Evolutionary conservation across 73 alveolate species (phyloP), one percentile per base, ranked within the genome.

Genomic region (Paramecium caudatum): DNA sequence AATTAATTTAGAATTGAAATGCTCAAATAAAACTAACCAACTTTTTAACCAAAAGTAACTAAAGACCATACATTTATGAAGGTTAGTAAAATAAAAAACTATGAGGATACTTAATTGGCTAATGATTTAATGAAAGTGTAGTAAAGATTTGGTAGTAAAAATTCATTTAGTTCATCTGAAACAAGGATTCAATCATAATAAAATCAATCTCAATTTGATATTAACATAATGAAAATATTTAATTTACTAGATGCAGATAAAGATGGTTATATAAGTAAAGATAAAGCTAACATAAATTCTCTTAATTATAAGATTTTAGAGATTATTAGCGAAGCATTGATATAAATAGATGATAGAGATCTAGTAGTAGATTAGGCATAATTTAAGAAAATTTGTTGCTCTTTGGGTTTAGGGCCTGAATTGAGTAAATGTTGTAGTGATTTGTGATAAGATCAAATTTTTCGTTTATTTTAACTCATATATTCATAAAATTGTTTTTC

Each of bases 261-360:
- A 30, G 83, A 65, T 65, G 83, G 83, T 25, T 36, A n/a, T 65
- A 65, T 65, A 10, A 65, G 61, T 25, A 55, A 55, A 21, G 80
- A 55, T 19, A 55, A 55, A 12, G 9, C 30, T 4, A 23, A 12
- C n/a, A 5, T 55, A 1, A 25, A 55, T 21, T 37, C 8, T 10
- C 12, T 55, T 13, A 43, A 55, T 55, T 55, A 3, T 6, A 23
- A 55, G 45, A 55, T 21, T 5, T 0, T 7, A 43, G 30, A 55
- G n/a, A 21, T 2, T 5, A 55, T 55, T 19, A 23, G 30, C 23
- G 80, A 27, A 10, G 46, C 30, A 19, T 10, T 55, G 30, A 23
- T 10, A 10, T 55, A 55, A 21, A 55, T 55, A 27, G 80, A 55
- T 12, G 80, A 55, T n/a, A 49, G 34, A 36, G 49, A 65, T 33